Percentiles rank a stretch among this genome's conserved stretches.
Conservation (phyloP, 495 filamentous ascomycete species). For the Hyaloscypha finlandica region DNA sequence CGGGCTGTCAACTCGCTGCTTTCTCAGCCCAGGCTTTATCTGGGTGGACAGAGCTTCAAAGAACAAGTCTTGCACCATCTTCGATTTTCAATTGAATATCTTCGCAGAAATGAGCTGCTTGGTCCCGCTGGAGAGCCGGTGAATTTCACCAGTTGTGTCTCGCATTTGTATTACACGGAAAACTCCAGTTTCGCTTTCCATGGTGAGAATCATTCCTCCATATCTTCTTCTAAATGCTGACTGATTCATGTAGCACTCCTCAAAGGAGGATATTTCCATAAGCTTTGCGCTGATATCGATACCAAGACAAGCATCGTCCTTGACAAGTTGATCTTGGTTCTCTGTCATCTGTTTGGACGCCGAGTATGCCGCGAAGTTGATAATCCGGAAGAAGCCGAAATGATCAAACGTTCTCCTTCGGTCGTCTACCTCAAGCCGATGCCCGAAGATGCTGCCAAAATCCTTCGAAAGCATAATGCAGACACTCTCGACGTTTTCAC, state of each 20-base stretch:
- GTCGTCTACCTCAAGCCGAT: slow-evolving; percentile 63
- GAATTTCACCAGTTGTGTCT: slow-evolving; percentile 67
- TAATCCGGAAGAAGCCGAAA: slow-evolving; percentile 36
- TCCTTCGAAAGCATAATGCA: slow-evolving; percentile 62
- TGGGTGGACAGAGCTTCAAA: slow-evolving; percentile 61
- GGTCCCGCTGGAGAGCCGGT: slow-evolving; percentile 58
- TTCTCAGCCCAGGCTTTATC: slow-evolving; percentile 66
- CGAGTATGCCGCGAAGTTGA: slow-evolving; percentile 39
- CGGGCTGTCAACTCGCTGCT: slow-evolving; percentile 65
- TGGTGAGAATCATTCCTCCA: slow-evolving; percentile 28
- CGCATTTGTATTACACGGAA: slow-evolving; percentile 74
- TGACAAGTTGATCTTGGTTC: slow-evolving; percentile 59
- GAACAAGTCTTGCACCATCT: slow-evolving; percentile 72
- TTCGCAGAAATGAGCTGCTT: slow-evolving; percentile 66
- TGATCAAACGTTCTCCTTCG: slow-evolving; percentile 54
- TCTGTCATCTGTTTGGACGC: slow-evolving; percentile 70
- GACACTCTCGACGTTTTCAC: slow-evolving; percentile 63
- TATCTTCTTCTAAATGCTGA: slow-evolving; percentile 5
- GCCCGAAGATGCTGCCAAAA: slow-evolving; percentile 53
- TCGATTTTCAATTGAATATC: slow-evolving; percentile 79
- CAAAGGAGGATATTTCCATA: slow-evolving; percentile 66
- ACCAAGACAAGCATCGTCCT: slow-evolving; percentile 41
- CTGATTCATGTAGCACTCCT: slow-evolving; percentile 48
- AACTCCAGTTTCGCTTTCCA: slow-evolving; percentile 75
- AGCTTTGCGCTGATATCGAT: slow-evolving; percentile 54